These are phyloP conservation scores for Boletellus ananiceps DNA, from an alignment of 768 basidiomycete genomes.

Conservation along the genomic window DNA sequence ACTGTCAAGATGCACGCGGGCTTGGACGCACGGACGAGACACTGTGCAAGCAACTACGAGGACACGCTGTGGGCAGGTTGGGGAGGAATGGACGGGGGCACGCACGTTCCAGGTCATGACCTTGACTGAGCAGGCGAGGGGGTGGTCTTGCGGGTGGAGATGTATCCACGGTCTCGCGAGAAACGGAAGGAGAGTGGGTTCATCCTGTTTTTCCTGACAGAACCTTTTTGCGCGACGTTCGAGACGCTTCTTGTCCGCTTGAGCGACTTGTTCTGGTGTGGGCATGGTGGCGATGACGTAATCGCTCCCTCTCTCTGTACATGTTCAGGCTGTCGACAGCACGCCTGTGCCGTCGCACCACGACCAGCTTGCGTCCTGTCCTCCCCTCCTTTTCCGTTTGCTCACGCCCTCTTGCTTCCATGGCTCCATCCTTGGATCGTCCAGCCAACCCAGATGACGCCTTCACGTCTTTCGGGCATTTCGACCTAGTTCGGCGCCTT, in stretches of 20 bases:
- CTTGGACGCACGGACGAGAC: conserved; percentile 63
- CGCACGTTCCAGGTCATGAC: conserved; percentile 84
- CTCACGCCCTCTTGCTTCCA: conserved; percentile 23
- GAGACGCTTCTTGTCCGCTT: conserved; percentile 42
- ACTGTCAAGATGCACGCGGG: not conserved
- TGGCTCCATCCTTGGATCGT: conserved; percentile 25
- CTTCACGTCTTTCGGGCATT: conserved; percentile 59
- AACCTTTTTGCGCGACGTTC: conserved; percentile 44
- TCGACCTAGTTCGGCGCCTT: conserved; percentile 74
- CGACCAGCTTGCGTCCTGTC: not conserved
- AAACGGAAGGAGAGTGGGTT: conserved; percentile 6
- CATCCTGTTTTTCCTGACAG: conserved; percentile 30
- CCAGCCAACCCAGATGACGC: conserved; percentile 11
- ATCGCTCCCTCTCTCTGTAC: not conserved
- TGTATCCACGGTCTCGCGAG: conserved; percentile 35
- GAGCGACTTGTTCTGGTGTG: conserved; percentile 54
- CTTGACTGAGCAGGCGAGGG: conserved; percentile 33
- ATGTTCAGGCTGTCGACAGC: conserved; percentile 30
- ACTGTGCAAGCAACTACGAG: conserved; percentile 68
- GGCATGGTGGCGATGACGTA: conserved; percentile 25
- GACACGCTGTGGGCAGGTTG: conserved; percentile 2
- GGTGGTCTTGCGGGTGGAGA: conserved; percentile 7
- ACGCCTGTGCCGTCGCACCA: conserved; percentile 11
- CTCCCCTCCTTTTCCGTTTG: not conserved
- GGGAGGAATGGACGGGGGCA: conserved; percentile 17